These are phyloP conservation scores for Tetracentron sinense DNA, from an alignment of 164 flowering plant genomes.

Conservation along the genomic window DNA sequence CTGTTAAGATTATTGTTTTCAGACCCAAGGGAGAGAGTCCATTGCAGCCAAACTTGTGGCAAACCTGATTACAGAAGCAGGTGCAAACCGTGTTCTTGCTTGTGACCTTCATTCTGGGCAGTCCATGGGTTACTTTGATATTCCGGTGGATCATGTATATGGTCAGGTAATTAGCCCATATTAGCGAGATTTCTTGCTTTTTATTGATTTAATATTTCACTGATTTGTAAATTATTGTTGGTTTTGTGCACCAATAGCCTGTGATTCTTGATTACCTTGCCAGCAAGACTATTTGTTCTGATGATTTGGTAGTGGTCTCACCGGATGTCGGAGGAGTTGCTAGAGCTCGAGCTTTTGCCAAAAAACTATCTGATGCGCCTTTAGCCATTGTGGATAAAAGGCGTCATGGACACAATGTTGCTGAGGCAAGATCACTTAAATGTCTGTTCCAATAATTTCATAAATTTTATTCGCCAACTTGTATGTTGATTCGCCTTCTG, in stretches of 20 bases:
- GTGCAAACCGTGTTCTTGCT: conserved; percentile 95
- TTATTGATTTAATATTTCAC: not conserved
- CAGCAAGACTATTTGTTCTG: conserved; percentile 75
- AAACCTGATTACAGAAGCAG: conserved; percentile 92
- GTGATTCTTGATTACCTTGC: conserved; percentile 97
- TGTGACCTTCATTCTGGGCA: conserved; percentile 99
- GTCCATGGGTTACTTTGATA: conserved; percentile 98
- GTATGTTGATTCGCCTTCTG: not conserved
- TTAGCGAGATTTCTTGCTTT: not conserved
- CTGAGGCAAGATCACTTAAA: conserved; percentile 76
- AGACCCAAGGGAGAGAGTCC: conserved; percentile 99
- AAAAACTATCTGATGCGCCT: conserved; percentile 96
- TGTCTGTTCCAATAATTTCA: no score
- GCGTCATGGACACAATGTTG: conserved; percentile 93
- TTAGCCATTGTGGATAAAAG: conserved; percentile 98
- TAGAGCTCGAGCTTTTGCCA: conserved; percentile 97
- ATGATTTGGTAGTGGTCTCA: conserved; percentile 96
- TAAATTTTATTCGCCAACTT: not conserved
- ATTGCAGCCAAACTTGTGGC: conserved; percentile 99
- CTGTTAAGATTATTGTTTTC: conserved; percentile 15
- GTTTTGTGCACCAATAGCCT: conserved; percentile 43
- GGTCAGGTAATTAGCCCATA: conserved; percentile 58
- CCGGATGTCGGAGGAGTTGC: conserved; percentile 99
- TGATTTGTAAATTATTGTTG: conserved; percentile 9
- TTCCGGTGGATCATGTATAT: conserved; percentile 95